Evolutionary conservation across 2,329 filamentous ascomycete genomes (phyloP).

Genomic region (Ceratocystis diversiconidia): DNA sequence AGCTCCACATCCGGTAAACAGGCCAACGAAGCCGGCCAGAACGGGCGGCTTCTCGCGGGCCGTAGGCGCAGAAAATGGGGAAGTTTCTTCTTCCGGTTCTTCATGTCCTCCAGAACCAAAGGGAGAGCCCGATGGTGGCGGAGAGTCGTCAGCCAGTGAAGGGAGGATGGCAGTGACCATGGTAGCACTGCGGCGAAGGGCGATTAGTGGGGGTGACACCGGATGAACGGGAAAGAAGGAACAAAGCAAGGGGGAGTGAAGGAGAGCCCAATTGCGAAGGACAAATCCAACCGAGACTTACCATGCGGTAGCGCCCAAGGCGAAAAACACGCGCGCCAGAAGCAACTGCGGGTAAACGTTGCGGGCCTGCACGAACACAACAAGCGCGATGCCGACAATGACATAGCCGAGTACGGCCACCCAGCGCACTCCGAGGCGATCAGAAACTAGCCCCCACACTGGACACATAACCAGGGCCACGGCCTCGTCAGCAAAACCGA

Average conservation of each 20-base stretch:
- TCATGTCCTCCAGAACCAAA: neutral
- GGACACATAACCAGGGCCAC: constrained; percentile 71
- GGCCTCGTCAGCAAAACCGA: constrained; percentile 74
- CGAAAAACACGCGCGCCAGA: constrained; percentile 73
- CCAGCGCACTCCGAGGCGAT: constrained; percentile 60
- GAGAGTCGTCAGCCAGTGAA: constrained; percentile 39
- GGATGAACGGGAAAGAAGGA: neutral
- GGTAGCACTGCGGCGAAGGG: constrained; percentile 42
- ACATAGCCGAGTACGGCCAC: constrained; percentile 65
- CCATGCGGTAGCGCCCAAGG: constrained; percentile 79
- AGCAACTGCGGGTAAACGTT: constrained; percentile 84
- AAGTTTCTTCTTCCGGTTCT: constrained; percentile 28
- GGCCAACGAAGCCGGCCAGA: constrained; percentile 76
- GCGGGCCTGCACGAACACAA: constrained; percentile 68
- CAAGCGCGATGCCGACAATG: constrained; percentile 63
- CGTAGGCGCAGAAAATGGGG: constrained; percentile 46
- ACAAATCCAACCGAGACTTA: constrained; percentile 28
- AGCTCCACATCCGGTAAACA: constrained; percentile 86
- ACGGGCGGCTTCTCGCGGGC: constrained; percentile 36
- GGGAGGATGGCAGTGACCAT: constrained; percentile 97
- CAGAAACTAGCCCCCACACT: constrained; percentile 62
- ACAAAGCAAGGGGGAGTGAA: neutral
- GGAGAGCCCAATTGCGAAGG: neutral
- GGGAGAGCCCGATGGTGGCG: constrained; percentile 19
- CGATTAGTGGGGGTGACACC: neutral